Evolutionary conservation across 2,329 filamentous ascomycete genomes (phyloP), one percentile per base, ranked within the genome.

Genomic region (Thermoascus crustaceus): DNA sequence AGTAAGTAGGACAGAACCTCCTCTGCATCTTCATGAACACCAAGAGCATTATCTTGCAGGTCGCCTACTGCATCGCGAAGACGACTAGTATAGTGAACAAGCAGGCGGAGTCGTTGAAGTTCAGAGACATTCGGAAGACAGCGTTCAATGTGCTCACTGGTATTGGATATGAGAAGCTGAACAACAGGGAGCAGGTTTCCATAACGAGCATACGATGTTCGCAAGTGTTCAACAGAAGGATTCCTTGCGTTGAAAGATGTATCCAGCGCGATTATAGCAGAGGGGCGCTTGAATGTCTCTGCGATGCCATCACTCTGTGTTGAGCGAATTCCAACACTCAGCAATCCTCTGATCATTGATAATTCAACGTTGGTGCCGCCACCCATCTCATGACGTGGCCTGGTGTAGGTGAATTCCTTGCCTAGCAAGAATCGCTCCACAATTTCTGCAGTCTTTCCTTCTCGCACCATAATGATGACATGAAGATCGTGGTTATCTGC

Each of bases 241-340:
- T 50, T 58, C 34, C 57, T 57, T 7, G 53, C 50, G 36, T 60
- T 55, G 38, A 68, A 65, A 2, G 63, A 59, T 5, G 55, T 52
- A 46, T 69, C 66, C 29, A 69, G 52, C 2, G 61, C 63, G 41
- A 69, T 52, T 23, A 69, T 61, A n/a, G 61, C 50, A 22, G 52
- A 47, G 4, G 63, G 61, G 1, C 52, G 36, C 41, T 54, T 61
- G 40, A 52, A 58, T 5, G 54, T 49, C 37, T 57, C 49, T 18
- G 49, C 44, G 4, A 58, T 44, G 17, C 51, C 46, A 13, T 58
- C 52, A 27, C 50, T 54, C 14, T 42, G 39, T 7, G 49, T 46
- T 33, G 52, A 49, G 37, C 56, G 58, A 16, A 61, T 60, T 11
- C 55, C 55, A 32, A 60, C 61, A 39, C 55, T 64, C 22, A 61